A percentile compares a stretch with the other conserved stretches of the same genome.
phyloP scores from a whole-genome alignment of 2,329 filamentous ascomycete species.

The Sclerotiophoma versabilis region DNA sequence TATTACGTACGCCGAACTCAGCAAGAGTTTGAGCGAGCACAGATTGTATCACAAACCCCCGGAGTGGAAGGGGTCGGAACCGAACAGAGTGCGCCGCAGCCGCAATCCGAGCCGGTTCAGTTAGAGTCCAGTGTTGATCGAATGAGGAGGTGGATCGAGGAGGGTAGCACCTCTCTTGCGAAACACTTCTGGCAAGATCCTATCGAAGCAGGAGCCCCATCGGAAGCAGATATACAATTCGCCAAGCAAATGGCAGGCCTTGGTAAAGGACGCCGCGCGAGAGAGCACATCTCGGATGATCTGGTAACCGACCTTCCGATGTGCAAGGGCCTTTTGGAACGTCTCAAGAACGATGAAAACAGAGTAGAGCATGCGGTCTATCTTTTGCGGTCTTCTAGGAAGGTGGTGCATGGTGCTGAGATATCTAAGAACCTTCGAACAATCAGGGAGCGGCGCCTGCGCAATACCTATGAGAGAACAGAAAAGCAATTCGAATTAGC shows the following conservation, averaged over 20 bases:
- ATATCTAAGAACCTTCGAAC: slow-evolving; percentile 4
- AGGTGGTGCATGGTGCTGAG: background rate
- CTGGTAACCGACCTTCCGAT: slow-evolving; percentile 37
- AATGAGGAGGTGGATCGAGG: slow-evolving; percentile 41
- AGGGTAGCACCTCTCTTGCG: slow-evolving; percentile 32
- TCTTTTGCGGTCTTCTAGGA: slow-evolving; percentile 2
- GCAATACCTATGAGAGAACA: slow-evolving; percentile 26
- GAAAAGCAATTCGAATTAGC: slow-evolving; percentile 29
- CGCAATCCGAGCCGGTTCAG: slow-evolving; percentile 2
- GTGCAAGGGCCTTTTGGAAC: slow-evolving; percentile 31
- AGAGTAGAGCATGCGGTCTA: slow-evolving; percentile 14
- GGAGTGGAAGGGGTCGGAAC: background rate
- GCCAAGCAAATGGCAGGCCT: slow-evolving; percentile 27
- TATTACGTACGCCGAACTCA: slow-evolving; percentile 37
- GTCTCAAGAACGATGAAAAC: slow-evolving; percentile 37
- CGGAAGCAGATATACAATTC: slow-evolving; percentile 29
- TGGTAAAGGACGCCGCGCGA: slow-evolving; percentile 31
- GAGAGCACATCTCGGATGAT: slow-evolving; percentile 34
- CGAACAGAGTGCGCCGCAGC: background rate
- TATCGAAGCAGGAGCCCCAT: slow-evolving; percentile 32
- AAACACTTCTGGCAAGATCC: slow-evolving; percentile 45
- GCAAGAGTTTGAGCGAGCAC: slow-evolving; percentile 26
- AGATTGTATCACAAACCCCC: background rate
- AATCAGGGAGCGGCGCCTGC: slow-evolving; percentile 15
- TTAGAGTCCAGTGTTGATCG: slow-evolving; percentile 38